These are phyloP conservation scores for Amaranthus cruentus DNA, from an alignment of 148 eudicot species.

Conservation along the genomic window DNA sequence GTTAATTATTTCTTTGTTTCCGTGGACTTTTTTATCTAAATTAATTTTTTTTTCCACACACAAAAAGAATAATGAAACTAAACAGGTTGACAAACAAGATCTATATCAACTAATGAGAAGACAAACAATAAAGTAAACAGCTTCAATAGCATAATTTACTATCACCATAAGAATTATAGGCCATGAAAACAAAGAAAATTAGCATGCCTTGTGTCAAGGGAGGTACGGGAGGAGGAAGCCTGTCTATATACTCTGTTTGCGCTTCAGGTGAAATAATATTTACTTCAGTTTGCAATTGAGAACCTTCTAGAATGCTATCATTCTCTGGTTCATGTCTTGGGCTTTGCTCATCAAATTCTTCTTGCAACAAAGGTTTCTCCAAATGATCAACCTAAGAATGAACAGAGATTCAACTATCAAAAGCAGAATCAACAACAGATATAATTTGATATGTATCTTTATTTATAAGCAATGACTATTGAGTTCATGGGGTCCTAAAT, in stretches of 20 bases:
- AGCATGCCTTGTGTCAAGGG: constrained; percentile 57
- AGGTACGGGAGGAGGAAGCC: constrained; percentile 39
- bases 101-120: no score
- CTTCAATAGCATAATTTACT: neutral
- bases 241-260: constrained; percentile 37
- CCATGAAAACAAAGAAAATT: constrained; percentile 7
- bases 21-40: no score
- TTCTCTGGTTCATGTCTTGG: constrained; percentile 37
- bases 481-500: neutral
- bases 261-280: constrained; percentile 33
- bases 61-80: no score
- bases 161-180: neutral
- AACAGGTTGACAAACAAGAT: neutral
- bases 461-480: neutral
- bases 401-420: constrained; percentile 6
- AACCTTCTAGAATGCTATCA: constrained; percentile 29
- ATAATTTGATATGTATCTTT: neutral
- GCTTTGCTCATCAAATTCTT: constrained; percentile 38
- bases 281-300: constrained; percentile 37
- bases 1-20: no score
- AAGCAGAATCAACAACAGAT: neutral
- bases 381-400: constrained; percentile 61
- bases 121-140: no score
- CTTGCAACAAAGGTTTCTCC: constrained; percentile 79
- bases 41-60: no score